phyloP scores from a whole-genome alignment of 75 land plant genomes.

The Larix kaempferi region DNA sequence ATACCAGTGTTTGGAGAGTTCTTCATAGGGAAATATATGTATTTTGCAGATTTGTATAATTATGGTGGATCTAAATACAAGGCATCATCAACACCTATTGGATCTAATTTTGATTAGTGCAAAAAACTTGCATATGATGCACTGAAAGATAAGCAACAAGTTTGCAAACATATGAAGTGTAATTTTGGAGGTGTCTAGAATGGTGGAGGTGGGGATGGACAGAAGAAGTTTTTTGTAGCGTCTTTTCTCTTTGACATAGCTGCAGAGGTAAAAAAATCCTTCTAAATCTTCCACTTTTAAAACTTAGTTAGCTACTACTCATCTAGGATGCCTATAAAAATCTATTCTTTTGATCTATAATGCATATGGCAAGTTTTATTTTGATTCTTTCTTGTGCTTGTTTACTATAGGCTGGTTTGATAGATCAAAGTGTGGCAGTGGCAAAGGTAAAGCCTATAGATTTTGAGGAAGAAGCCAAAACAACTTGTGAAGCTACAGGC shows the following conservation, averaged over 20 bases:
- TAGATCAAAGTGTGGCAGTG: too few species aligned
- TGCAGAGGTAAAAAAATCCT: slow-evolving; percentile 74
- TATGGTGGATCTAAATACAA: too few species aligned
- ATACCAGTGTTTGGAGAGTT: too few species aligned
- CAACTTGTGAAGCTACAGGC: too few species aligned
- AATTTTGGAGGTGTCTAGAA: slow-evolving; percentile 93
- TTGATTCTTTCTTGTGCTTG: neutral
- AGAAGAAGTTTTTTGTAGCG: slow-evolving; percentile 77
- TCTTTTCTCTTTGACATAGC: slow-evolving; percentile 89
- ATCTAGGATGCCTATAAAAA: neutral
- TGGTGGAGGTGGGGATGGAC: slow-evolving; percentile 97
- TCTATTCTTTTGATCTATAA: too few species aligned
- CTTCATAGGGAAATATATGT: neutral
- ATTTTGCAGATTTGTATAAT: too few species aligned
- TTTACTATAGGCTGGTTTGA: slow-evolving; percentile 55
- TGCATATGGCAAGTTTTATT: too few species aligned
- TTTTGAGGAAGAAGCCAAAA: too few species aligned
- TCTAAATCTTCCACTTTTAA: too few species aligned
- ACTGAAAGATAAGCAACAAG: slow-evolving; percentile 52
- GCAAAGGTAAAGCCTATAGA: too few species aligned
- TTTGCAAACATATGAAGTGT: too few species aligned
- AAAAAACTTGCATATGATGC: slow-evolving; percentile 44
- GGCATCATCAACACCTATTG: too few species aligned
- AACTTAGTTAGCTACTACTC: slow-evolving; percentile 6
- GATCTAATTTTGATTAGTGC: slow-evolving; percentile 54